Evolutionary conservation across 441 rosid genomes (phyloP).

Genomic region (Francoa sonchifolia): DNA sequence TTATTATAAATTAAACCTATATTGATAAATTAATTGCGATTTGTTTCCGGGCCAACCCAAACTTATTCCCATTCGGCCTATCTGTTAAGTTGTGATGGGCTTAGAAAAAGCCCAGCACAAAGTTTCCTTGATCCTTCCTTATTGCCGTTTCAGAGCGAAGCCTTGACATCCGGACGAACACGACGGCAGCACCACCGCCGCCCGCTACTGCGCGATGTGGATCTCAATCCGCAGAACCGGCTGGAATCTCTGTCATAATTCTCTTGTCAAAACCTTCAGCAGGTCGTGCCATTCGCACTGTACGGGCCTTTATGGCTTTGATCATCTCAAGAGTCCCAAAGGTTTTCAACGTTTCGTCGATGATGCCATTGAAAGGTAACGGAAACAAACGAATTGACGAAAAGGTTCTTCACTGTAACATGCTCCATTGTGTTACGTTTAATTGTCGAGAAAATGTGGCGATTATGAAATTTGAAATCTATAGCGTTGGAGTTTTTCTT

Average conservation of each 20-base stretch:
- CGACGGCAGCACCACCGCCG: not conserved
- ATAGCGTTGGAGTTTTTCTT: not conserved
- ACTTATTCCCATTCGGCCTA: too few relatives aligned
- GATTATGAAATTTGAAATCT: not conserved
- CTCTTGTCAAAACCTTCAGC: conserved; percentile 7
- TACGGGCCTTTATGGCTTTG: conserved; percentile 81
- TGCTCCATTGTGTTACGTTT: not conserved
- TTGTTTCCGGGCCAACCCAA: too few relatives aligned
- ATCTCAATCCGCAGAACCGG: conserved; percentile 17
- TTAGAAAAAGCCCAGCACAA: too few relatives aligned
- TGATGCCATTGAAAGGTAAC: conserved; percentile 79
- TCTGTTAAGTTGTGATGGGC: too few relatives aligned
- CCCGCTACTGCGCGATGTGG: conserved; percentile 20
- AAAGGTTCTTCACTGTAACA: not conserved
- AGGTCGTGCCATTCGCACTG: conserved; percentile 25
- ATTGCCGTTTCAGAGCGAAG: too few relatives aligned
- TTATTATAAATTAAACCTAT: too few relatives aligned
- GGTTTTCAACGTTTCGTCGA: conserved; percentile 84
- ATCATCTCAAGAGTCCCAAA: conserved; percentile 52
- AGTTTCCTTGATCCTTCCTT: too few relatives aligned
- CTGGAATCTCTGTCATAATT: conserved; percentile 8
- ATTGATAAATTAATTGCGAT: too few relatives aligned
- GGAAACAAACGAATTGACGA: not conserved
- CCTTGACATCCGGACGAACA: too few relatives aligned
- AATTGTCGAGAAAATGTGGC: conserved; percentile 3